Evolutionary conservation across 192 early-diverging fungal species (phyloP).

Genomic region (Coemansia sp.): DNA sequence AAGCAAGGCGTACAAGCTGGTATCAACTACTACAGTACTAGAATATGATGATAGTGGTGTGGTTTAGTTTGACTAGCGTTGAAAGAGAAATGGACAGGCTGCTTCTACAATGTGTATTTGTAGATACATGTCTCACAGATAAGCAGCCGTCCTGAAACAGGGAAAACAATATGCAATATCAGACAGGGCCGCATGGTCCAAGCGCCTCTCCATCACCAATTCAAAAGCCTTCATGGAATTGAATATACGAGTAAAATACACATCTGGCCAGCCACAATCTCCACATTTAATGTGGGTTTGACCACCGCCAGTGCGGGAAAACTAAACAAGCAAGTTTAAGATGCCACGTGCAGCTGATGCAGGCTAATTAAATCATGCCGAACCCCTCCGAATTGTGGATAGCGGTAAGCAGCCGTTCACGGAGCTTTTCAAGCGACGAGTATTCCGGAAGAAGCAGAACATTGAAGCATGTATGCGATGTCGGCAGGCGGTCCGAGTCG

Average conservation of each 20-base stretch:
- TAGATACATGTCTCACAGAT: too few relatives aligned
- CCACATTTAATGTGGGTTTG: too few relatives aligned
- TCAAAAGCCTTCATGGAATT: too few relatives aligned
- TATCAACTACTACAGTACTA: too few relatives aligned
- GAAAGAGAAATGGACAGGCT: background rate
- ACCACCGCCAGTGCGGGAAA: too few relatives aligned
- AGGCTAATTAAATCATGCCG: constrained; percentile 64
- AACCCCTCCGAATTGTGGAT: constrained; percentile 83
- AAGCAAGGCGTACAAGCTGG: background rate
- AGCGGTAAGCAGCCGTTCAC: constrained; percentile 75
- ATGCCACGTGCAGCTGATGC: background rate
- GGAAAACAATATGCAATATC: background rate
- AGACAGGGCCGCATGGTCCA: background rate
- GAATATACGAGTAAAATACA: too few relatives aligned
- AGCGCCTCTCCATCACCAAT: too few relatives aligned
- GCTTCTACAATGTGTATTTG: too few relatives aligned
- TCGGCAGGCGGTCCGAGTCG: constrained; percentile 85
- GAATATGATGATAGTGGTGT: too few relatives aligned
- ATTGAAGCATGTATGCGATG: constrained; percentile 94
- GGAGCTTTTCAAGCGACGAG: constrained; percentile 73
- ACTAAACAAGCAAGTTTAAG: too few relatives aligned
- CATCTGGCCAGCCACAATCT: too few relatives aligned
- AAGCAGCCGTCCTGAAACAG: background rate
- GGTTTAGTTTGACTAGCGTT: background rate
- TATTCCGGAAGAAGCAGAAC: constrained; percentile 87